Evolutionary conservation across 2,329 filamentous ascomycete species (phyloP), one percentile per base, ranked within the genome.

Genomic region (Magnaporthales sp.): DNA sequence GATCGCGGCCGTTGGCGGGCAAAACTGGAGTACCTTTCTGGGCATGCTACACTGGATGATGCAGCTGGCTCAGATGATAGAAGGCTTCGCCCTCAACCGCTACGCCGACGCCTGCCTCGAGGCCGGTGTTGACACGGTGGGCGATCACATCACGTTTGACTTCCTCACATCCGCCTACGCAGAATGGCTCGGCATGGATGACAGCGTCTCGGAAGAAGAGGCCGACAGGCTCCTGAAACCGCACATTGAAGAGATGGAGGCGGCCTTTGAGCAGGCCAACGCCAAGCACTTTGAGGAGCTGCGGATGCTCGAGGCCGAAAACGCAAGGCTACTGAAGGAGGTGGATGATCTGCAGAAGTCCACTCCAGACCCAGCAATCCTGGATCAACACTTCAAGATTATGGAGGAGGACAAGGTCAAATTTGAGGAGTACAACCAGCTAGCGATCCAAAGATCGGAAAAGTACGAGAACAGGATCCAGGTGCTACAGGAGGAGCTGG

Each of bases 1-100:
- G 74, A 92, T 99, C 67, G 88, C 92, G 0, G 95, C 96, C 1
- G 95, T 98, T 0, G 95, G 95, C 70, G 94, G 93, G 2, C 93
- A 97, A 77, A 98, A 98, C 75, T 99, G 95, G 95, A 91, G 91
- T 69, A 95, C 92, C 0, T 98, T 99, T 73, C 81, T 99, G 13
- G 95, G 93, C 0, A 81, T 99, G 75, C 83, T 99, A 64, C 93
- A 99, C 79, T 99, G 95, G 95, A 94, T 99, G 88, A 97, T 99
- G 94, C 93, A 98, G 77, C 82, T 99, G 65, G 92, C 92, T 4
- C 89, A 94, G 71, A 96, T 98, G 89, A 86, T 98, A 74, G 93
- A 98, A 69, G 86, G 91, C 26, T 98, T 93, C 74, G 82, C 86
- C 1, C 77, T 81, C 66, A 90, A 93, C 67, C 87, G 88, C 62